Evolutionary conservation across 2,329 filamentous ascomycete species (phyloP).

Genomic region (Penicillium sp.): DNA sequence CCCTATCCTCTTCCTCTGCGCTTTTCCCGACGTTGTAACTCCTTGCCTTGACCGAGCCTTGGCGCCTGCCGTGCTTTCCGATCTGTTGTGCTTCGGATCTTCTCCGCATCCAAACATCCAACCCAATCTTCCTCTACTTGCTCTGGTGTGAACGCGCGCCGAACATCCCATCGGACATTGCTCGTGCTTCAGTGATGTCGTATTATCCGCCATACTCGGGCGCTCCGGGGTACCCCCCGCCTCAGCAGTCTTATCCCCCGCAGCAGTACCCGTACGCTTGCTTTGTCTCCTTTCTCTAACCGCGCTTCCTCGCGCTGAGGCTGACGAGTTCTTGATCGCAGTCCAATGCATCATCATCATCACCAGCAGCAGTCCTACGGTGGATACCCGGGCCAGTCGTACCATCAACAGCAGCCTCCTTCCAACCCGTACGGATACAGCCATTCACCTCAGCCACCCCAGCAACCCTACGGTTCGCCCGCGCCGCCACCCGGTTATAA

Average conservation of each 20-base stretch:
- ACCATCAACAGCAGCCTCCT: conserved; percentile 47
- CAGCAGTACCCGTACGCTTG: conserved; percentile 42
- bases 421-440: conserved; percentile 43
- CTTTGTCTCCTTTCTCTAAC: conserved; percentile 11
- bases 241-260: conserved; percentile 40
- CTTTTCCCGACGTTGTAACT: not conserved
- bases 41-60: conserved; percentile 11
- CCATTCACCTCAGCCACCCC: conserved; percentile 42
- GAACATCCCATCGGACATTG: conserved; percentile 10
- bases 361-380: conserved; percentile 37
- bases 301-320: not conserved
- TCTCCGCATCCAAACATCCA: no score
- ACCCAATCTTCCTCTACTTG: conserved; percentile 13
- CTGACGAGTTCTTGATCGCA: conserved; percentile 16
- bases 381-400: conserved; percentile 39
- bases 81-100: conserved; percentile 20
- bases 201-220: conserved; percentile 61
- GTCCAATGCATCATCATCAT: conserved; percentile 38
- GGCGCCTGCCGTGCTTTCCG: conserved; percentile 20
- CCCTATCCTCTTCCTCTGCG: no score
- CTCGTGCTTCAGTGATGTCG: conserved; percentile 51
- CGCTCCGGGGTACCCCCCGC: conserved; percentile 56
- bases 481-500: conserved; percentile 36
- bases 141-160: conserved; percentile 4
- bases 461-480: conserved; percentile 32